Base-by-base conservation (phyloP, 306 rosid genomes). In the Psophocarpus tetragonolobus region DNA sequence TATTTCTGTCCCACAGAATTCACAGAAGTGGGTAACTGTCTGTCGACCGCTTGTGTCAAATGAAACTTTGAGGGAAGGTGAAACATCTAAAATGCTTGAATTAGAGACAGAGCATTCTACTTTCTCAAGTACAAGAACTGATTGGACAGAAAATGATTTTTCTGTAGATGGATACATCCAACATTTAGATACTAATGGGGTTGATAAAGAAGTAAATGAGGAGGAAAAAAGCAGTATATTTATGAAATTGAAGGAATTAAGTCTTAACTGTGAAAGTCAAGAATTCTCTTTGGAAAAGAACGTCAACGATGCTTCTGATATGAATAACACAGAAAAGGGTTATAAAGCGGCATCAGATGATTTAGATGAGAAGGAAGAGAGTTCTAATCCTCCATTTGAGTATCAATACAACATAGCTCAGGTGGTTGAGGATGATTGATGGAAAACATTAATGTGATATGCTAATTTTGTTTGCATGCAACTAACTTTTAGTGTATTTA, bases 231-330 rank as follows among this genome's bases (percentile, higher is more conserved):
- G 82, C 27, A 63, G 53, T 44, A 15, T 88, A 71, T 60, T 57
- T 66, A 62, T n/a, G 70, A 91, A 92, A 83, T 84, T 95, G 75
- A 87, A 87, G 83, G 81, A 87, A 67, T 68, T 89, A 82, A 68
- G 87, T 80, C 73, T 39, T 63, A 62, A 66, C 27, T 24, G 12
- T 45, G 87, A 80, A 85, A 77, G 23, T 78, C 82, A 82, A 68
- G 68, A 48, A 50, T 35, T 73, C 42, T 81, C 90, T 73, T 57
- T 69, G 78, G 58, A 76, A 8, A 73, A 80, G 32, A 57, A 69
- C 60, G 79, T 20, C 29, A 58, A 79, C 13, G 86, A 68, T 44
- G 67, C 50, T 38, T 56, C 72, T 80, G 78, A 75, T 47, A 23
- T 44, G 54, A 73, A 76, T 62, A 57, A 24, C 64, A 69, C 4